Percentiles rank a stretch among this genome's conserved stretches.
Evolutionary conservation across 2,329 filamentous ascomycete genomes (phyloP).

Genomic region (Ceratocystis destructans): DNA sequence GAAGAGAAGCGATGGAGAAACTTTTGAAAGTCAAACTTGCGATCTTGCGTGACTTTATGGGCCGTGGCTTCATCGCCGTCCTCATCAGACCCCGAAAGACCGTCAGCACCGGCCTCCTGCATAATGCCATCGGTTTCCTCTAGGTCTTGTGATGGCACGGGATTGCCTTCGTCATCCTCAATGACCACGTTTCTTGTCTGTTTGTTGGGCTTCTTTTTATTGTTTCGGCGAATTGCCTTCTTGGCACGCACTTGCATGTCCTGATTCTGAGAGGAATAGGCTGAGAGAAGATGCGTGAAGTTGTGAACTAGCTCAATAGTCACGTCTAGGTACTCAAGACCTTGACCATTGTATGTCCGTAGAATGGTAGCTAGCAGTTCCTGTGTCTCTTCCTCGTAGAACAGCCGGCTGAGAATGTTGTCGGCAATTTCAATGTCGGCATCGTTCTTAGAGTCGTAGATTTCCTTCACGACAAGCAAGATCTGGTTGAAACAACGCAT

Average conservation of each 20-base stretch:
- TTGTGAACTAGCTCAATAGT: conserved; percentile 83
- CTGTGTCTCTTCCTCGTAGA: conserved; percentile 92
- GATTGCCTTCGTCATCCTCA: conserved; percentile 14
- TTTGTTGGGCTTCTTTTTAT: conserved; percentile 42
- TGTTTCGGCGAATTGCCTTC: conserved; percentile 57
- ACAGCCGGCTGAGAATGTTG: conserved; percentile 92
- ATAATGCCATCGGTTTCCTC: conserved; percentile 22
- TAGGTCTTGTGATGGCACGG: not conserved
- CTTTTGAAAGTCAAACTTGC: conserved; percentile 84
- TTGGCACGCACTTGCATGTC: conserved; percentile 86
- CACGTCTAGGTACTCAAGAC: conserved; percentile 84
- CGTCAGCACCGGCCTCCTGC: conserved; percentile 20
- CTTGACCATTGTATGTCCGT: conserved; percentile 81
- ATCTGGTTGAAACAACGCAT: conserved; percentile 96
- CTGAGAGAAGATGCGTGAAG: conserved; percentile 80
- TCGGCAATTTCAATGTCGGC: conserved; percentile 98
- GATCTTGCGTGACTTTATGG: conserved; percentile 59
- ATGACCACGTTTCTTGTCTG: conserved; percentile 6
- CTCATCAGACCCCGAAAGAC: conserved; percentile 32
- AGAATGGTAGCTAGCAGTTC: conserved; percentile 72
- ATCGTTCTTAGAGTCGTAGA: conserved; percentile 69
- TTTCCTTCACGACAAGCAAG: conserved; percentile 79
- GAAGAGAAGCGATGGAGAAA: conserved; percentile 71
- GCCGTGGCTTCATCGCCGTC: conserved; percentile 54
- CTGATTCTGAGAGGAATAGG: conserved; percentile 86